These are phyloP conservation scores for Aspergillus sp. DNA, from an alignment of 2,329 filamentous ascomycete genomes.

Conservation along the genomic window DNA sequence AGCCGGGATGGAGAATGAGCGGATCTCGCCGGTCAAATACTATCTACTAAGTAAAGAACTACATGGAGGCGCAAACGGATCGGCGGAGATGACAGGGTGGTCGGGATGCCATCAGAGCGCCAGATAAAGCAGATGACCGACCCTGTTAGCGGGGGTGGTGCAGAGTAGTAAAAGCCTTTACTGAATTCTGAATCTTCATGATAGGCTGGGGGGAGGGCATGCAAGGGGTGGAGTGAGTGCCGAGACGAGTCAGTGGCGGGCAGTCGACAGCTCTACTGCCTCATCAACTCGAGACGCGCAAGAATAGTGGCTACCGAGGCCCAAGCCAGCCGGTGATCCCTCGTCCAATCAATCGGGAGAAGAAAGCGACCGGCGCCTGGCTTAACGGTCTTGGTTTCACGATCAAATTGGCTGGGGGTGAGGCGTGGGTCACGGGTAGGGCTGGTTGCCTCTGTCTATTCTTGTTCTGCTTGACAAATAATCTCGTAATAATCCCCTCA, in stretches of 20 bases:
- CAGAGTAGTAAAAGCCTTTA: too few species aligned
- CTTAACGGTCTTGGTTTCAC: not conserved
- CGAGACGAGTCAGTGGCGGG: too few species aligned
- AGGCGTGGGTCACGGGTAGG: not conserved
- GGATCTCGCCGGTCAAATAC: not conserved
- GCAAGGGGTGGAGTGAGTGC: not conserved
- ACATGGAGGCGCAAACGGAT: not conserved
- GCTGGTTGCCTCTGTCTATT: not conserved
- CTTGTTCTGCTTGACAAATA: too few species aligned
- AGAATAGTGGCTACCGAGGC: not conserved
- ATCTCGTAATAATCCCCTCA: too few species aligned
- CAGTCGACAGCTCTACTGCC: not conserved
- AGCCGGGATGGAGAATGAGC: not conserved
- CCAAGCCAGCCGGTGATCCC: not conserved
- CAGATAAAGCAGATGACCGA: not conserved
- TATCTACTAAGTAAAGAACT: not conserved
- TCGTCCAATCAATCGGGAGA: not conserved
- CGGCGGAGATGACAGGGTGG: not conserved
- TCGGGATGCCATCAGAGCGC: not conserved
- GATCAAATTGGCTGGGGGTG: not conserved
- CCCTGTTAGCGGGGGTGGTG: not conserved
- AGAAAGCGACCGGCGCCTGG: not conserved
- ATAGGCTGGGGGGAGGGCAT: not conserved
- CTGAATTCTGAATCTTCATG: not conserved
- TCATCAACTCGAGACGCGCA: not conserved